Percentiles rank a stretch among this genome's conserved stretches.
phyloP scores from a whole-genome alignment of 345 rosid species.

The Citropsis articulata region DNA sequence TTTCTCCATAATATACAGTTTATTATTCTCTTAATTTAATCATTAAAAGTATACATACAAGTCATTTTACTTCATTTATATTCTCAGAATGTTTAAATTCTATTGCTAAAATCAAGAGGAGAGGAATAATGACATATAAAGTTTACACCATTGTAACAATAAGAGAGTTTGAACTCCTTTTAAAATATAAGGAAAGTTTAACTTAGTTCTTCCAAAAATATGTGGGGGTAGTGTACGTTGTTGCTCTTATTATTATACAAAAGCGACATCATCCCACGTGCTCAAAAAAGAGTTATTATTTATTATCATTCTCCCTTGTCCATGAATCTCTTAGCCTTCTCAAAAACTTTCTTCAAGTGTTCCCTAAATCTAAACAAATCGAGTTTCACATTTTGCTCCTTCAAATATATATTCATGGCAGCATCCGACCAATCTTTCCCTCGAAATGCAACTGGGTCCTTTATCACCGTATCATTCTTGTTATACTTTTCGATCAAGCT shows the following conservation, averaged over 20 bases:
- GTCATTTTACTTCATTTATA: too few relatives aligned
- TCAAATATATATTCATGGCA: conserved; percentile 54
- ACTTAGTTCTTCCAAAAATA: too few relatives aligned
- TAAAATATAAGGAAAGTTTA: too few relatives aligned
- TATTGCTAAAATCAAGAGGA: too few relatives aligned
- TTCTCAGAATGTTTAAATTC: too few relatives aligned
- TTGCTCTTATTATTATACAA: not conserved
- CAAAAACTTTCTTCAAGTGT: conserved; percentile 33
- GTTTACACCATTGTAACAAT: too few relatives aligned
- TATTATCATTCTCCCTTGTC: conserved; percentile 5
- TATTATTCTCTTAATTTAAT: too few relatives aligned
- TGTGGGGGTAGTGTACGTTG: too few relatives aligned
- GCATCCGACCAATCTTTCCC: conserved; percentile 36
- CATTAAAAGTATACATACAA: too few relatives aligned
- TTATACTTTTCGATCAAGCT: conserved; percentile 48
- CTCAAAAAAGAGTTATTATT: not conserved
- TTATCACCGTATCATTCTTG: conserved; percentile 34
- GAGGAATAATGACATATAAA: too few relatives aligned
- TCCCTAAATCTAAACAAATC: conserved; percentile 43
- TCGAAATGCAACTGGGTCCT: conserved; percentile 35
- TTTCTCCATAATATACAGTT: too few relatives aligned
- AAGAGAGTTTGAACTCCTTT: too few relatives aligned
- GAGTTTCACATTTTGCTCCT: conserved; percentile 51
- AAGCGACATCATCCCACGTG: not conserved
- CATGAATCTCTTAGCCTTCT: conserved; percentile 44